These are phyloP conservation scores for Metschnikowia peoriensis DNA, from an alignment of 805 yeast species.

Conservation along the genomic window DNA sequence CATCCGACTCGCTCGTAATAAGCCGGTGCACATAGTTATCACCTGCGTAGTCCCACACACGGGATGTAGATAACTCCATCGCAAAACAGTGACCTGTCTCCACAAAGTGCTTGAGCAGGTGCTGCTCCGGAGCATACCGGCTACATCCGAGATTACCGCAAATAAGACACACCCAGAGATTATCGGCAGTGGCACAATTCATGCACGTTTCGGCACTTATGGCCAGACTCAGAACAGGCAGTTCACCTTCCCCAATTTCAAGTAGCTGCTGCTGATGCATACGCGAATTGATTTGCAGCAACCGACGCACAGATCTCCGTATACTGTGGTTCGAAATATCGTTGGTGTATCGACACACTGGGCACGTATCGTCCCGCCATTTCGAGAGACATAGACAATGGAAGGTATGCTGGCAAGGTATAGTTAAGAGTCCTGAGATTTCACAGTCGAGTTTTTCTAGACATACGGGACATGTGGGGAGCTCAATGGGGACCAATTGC, in stretches of 20 bases:
- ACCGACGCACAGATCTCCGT: slow-evolving; percentile 31
- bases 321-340: slow-evolving; percentile 35
- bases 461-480: slow-evolving; percentile 93
- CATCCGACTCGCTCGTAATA: slow-evolving; percentile 82
- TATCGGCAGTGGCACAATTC: slow-evolving; percentile 56
- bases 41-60: slow-evolving; percentile 95
- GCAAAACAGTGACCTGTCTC: slow-evolving; percentile 84
- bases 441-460: slow-evolving; percentile 82
- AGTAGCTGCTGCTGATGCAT: slow-evolving; percentile 18
- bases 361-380: slow-evolving; percentile 90
- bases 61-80: slow-evolving; percentile 78
- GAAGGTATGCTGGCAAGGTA: slow-evolving; percentile 90
- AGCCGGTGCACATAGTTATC: slow-evolving; percentile 87
- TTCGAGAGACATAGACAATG: slow-evolving; percentile 85
- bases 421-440: slow-evolving; percentile 78
- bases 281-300: slow-evolving; percentile 28
- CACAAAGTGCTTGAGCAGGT: slow-evolving; percentile 79
- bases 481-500: slow-evolving; percentile 43
- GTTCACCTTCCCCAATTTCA: not conserved
- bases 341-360: slow-evolving; percentile 81
- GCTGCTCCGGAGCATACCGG: slow-evolving; percentile 73
- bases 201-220: slow-evolving; percentile 39
- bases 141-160: slow-evolving; percentile 96
- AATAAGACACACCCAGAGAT: slow-evolving; percentile 84
- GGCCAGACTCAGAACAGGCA: not conserved